These are phyloP conservation scores for Hirschfeldia incana DNA, from an alignment of 345 rosid genomes.

Conservation along the genomic window DNA sequence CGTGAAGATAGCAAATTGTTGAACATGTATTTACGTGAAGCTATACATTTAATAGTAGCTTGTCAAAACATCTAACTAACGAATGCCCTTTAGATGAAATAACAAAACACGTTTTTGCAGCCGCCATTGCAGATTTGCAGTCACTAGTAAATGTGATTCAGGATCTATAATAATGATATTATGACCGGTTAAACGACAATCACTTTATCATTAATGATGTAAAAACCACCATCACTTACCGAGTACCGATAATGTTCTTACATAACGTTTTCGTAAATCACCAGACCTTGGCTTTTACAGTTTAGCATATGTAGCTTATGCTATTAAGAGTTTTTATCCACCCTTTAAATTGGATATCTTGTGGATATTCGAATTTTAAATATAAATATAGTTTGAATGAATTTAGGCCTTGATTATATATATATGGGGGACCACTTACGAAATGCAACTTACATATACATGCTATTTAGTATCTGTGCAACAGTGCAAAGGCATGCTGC, in stretches of 20 bases:
- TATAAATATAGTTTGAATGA: background rate
- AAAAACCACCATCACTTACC: background rate
- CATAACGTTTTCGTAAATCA: background rate
- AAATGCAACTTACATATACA: background rate
- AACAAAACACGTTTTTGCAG: background rate
- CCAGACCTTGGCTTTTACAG: background rate
- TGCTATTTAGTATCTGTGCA: slow-evolving; percentile 3
- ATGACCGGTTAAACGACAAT: background rate
- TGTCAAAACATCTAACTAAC: slow-evolving; percentile 24
- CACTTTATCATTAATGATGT: background rate
- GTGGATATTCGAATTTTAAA: background rate
- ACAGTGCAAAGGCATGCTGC: slow-evolving; percentile 28
- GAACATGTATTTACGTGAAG: slow-evolving; percentile 18
- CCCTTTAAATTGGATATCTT: background rate
- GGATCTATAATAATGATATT: background rate
- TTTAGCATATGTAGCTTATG: background rate
- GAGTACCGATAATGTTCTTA: background rate
- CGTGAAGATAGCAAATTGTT: slow-evolving; percentile 1
- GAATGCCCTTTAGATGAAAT: background rate
- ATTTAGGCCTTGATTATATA: background rate
- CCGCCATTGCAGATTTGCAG: background rate
- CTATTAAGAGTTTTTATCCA: background rate
- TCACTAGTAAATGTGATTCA: background rate
- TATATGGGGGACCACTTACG: slow-evolving; percentile 3
- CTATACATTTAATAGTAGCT: slow-evolving; percentile 17